Percentiles rank a stretch among this genome's conserved stretches.
phyloP scores from a whole-genome alignment of 345 rosid species.

The Populus simonii region DNA sequence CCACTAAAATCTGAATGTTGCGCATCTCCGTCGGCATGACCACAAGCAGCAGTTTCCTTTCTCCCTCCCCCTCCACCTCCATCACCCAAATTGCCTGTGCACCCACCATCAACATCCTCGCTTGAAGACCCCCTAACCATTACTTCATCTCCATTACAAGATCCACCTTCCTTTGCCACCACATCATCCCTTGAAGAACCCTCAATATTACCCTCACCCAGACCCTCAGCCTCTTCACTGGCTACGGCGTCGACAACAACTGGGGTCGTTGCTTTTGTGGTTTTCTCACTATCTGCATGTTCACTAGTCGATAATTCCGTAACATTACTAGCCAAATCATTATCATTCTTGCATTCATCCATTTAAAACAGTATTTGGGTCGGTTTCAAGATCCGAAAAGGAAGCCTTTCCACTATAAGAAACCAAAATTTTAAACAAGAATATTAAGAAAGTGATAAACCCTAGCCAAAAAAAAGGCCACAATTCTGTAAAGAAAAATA shows the following conservation, averaged over 20 bases:
- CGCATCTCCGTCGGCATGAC: conserved; percentile 10
- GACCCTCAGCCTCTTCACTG: conserved; percentile 16
- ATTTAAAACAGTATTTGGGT: conserved; percentile 28
- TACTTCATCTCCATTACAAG: conserved; percentile 38
- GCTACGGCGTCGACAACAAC: conserved; percentile 11
- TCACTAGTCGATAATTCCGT: conserved; percentile 19
- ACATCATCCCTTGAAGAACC: conserved; percentile 11
- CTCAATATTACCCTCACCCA: conserved; percentile 17
- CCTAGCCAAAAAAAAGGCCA: conserved; percentile 11
- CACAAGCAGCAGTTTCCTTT: conserved; percentile 15
- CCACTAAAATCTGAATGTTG: conserved; percentile 11
- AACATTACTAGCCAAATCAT: conserved; percentile 15
- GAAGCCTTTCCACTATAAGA: neutral
- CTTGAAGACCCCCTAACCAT: conserved; percentile 45
- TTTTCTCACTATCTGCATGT: conserved; percentile 20
- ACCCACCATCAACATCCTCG: conserved; percentile 42
- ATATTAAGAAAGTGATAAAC: conserved; percentile 12
- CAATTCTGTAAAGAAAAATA: neutral
- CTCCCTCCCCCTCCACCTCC: conserved; percentile 20
- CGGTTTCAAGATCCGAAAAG: conserved; percentile 14
- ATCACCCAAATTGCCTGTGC: conserved; percentile 23
- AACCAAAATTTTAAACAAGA: neutral
- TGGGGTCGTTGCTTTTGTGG: neutral
- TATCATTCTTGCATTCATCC: conserved; percentile 23
- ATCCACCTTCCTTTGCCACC: conserved; percentile 22